Evolutionary conservation across 495 filamentous ascomycete species (phyloP), one percentile per base, ranked within the genome.

Genomic region (Tetracladium setigerum): DNA sequence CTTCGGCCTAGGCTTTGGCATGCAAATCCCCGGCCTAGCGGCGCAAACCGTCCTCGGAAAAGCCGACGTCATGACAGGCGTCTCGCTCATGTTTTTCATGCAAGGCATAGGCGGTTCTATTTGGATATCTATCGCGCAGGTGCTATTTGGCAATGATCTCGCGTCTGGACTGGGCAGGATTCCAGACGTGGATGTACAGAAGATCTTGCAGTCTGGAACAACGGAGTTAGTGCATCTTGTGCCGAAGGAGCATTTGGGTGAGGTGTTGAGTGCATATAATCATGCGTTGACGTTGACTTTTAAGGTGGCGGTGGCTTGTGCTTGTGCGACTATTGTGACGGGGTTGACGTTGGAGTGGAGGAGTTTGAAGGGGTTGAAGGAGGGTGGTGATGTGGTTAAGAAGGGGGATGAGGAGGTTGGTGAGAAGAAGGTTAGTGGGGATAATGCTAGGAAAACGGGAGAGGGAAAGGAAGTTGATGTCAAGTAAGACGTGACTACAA

Each of bases 1-100:
- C 30, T 70, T 84, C 10, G 87, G 85, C 6, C 57, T 87, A 5
- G 87, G 86, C 0, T 64, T 78, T 8, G 83, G 84, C n/a, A 76
- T 87, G 73, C 86, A 89, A 58, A 77, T 81, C 38, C 63, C 76
- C 0, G 69, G 68, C 17, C 69, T 87, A 33, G 81, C 81, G 6
- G 78, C 78, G 6, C 79, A 82, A 50, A 66, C 72, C 1, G 60
- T 66, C 9, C 67, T 87, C 1, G 44, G 55, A 0, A 53, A 58
- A 7, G 59, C 62, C 0, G 80, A 87, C 53, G 69, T 86, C 4
- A 56, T 82, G 13, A 76, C 76, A 8, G 83, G 77, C 27, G 71
- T 79, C 3, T 65, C 80, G 1, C 57, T 83, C 9, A 77, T 86
- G 56, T 72, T 83, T 44, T 83, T 87, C 49, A 45, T 62, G 11